These are phyloP conservation scores for Aspergillus pseudoglaucus DNA, from an alignment of 2,329 filamentous ascomycete species.

Conservation along the genomic window DNA sequence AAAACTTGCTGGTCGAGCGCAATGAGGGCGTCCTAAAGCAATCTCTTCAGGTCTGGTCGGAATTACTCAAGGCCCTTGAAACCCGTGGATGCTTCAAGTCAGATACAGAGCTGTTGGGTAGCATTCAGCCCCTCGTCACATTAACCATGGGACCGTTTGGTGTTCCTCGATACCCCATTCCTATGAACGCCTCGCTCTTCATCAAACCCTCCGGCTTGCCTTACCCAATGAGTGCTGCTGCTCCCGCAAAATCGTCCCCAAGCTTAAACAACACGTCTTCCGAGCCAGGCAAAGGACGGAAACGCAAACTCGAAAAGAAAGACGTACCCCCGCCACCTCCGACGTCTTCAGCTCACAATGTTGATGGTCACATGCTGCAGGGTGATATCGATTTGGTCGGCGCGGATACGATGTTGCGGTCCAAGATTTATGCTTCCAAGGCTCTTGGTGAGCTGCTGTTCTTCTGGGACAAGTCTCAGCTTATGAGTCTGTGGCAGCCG, in stretches of 20 bases:
- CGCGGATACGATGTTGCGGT: slow-evolving; percentile 78
- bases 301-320: slow-evolving; percentile 76
- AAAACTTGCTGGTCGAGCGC: slow-evolving; percentile 89
- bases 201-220: slow-evolving; percentile 87
- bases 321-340: slow-evolving; percentile 52
- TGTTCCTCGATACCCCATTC: slow-evolving; percentile 79
- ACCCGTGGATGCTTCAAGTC: slow-evolving; percentile 56
- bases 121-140: slow-evolving; percentile 74
- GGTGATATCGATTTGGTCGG: slow-evolving; percentile 94
- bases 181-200: slow-evolving; percentile 85
- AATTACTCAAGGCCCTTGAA: slow-evolving; percentile 64
- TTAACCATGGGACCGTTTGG: slow-evolving; percentile 87
- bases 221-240: slow-evolving; percentile 51
- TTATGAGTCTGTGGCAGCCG: slow-evolving; percentile 54
- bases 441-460: slow-evolving; percentile 82
- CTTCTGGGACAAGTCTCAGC: slow-evolving; percentile 56
- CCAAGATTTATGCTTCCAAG: slow-evolving; percentile 76
- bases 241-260: slow-evolving; percentile 37
- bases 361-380: slow-evolving; percentile 96
- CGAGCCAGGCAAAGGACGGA: slow-evolving; percentile 64
- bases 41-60: slow-evolving; percentile 81
- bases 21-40: slow-evolving; percentile 75
- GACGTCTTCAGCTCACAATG: slow-evolving; percentile 72
- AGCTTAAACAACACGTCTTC: slow-evolving; percentile 40
- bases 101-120: slow-evolving; percentile 64